A percentile compares a stretch with the other conserved stretches of the same genome.
Conservation (phyloP, 805 yeast genomes). For the Metschnikowia vanudenii region DNA sequence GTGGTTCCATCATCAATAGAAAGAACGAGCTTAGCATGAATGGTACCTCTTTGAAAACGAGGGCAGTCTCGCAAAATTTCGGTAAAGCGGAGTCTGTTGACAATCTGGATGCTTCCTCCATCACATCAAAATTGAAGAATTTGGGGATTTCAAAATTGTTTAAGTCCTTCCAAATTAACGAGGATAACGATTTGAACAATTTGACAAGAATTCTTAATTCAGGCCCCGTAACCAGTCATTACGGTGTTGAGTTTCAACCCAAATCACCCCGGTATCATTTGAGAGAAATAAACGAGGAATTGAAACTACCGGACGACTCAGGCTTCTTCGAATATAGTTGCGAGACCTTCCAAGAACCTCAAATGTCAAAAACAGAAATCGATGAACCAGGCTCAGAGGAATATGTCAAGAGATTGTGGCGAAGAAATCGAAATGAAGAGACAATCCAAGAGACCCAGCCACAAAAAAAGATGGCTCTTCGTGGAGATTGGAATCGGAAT, state of each 20-base stretch:
- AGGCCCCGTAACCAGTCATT: constrained; percentile 36
- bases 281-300: constrained; percentile 33
- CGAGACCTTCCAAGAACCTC: constrained; percentile 96
- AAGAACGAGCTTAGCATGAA: constrained; percentile 28
- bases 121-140: constrained; percentile 33
- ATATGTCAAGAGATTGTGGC: constrained; percentile 79
- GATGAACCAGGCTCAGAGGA: constrained; percentile 93
- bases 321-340: constrained; percentile 72
- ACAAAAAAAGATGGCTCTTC: constrained; percentile 77
- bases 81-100: constrained; percentile 28
- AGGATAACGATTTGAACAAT: constrained; percentile 39
- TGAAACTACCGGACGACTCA: constrained; percentile 55
- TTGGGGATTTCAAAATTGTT: constrained; percentile 36
- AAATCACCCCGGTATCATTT: constrained; percentile 53
- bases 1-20: constrained; percentile 22
- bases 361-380: constrained; percentile 75
- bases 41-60: constrained; percentile 28
- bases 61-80: constrained; percentile 29
- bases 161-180: constrained; percentile 38
- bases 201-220: constrained; percentile 37
- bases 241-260: constrained; percentile 51
- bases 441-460: constrained; percentile 88
- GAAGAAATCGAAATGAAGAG: constrained; percentile 82
- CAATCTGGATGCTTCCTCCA: constrained; percentile 29
- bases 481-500: constrained; percentile 81